phyloP scores from a whole-genome alignment of 768 basidiomycete species.

The Chalciporus sphaerocephalus region DNA sequence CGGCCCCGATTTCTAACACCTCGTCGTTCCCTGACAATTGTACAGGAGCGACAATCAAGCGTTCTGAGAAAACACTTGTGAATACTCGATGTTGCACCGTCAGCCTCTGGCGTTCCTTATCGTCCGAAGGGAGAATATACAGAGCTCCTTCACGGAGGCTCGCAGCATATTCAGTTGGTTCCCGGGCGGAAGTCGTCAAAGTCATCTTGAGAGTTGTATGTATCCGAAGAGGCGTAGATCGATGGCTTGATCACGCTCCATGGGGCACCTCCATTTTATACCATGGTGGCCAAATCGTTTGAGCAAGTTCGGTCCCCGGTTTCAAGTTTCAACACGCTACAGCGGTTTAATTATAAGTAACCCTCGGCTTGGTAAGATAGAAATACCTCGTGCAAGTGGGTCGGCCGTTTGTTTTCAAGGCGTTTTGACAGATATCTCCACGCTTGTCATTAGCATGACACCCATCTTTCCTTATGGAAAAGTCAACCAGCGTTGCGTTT shows the following conservation, averaged over 20 bases:
- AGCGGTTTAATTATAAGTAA: not conserved
- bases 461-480: too few relatives aligned
- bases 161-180: slow-evolving; percentile 7
- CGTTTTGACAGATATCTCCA: too few relatives aligned
- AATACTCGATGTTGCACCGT: slow-evolving; percentile 18
- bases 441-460: too few relatives aligned
- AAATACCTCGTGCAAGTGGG: too few relatives aligned
- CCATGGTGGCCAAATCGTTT: too few relatives aligned
- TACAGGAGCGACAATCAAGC: slow-evolving; percentile 21
- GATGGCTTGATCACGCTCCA: not conserved
- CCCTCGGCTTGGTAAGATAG: not conserved
- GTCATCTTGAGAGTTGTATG: slow-evolving; percentile 4
- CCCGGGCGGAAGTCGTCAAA: not conserved
- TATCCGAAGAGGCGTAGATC: not conserved
- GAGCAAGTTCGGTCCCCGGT: too few relatives aligned
- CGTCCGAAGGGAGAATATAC: slow-evolving; percentile 25
- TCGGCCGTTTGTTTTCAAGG: too few relatives aligned
- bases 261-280: too few relatives aligned
- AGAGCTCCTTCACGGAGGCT: slow-evolving; percentile 20
- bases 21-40: slow-evolving; percentile 15
- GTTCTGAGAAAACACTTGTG: slow-evolving; percentile 17
- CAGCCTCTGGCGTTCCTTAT: slow-evolving; percentile 24
- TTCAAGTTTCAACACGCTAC: too few relatives aligned
- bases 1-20: slow-evolving; percentile 23
- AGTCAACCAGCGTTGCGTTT: too few relatives aligned